Conservation (phyloP, 2,329 filamentous ascomycete species). For the Bimuria novae-zelandiae region DNA sequence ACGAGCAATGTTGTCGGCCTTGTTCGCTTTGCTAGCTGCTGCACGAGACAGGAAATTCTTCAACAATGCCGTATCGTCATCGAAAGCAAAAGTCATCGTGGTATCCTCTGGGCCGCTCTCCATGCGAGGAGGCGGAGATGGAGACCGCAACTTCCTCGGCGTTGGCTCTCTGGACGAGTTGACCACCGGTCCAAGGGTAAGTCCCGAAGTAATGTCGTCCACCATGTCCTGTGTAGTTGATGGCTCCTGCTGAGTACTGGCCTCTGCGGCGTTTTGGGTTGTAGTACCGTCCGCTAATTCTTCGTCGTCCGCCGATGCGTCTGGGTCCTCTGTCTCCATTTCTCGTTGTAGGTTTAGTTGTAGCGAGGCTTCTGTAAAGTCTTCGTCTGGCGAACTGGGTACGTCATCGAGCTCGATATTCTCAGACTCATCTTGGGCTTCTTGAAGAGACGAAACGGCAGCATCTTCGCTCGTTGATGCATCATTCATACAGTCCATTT, state of each 20-base stretch:
- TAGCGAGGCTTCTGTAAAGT: slow-evolving; percentile 38
- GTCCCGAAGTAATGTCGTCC: slow-evolving; percentile 38
- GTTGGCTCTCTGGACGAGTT: slow-evolving; percentile 17
- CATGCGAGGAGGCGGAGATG: slow-evolving; percentile 31
- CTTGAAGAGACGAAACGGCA: not conserved
- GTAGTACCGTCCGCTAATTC: not conserved
- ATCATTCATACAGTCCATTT: not conserved
- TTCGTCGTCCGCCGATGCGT: not conserved
- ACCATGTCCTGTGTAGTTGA: not conserved
- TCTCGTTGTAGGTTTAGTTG: slow-evolving; percentile 35
- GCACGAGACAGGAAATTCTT: slow-evolving; percentile 56
- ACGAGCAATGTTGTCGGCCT: slow-evolving; percentile 39
- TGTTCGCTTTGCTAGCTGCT: slow-evolving; percentile 52
- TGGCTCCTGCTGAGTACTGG: not conserved
- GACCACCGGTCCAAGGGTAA: slow-evolving; percentile 31
- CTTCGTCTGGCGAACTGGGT: slow-evolving; percentile 19
- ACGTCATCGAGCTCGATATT: not conserved
- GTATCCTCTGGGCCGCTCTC: slow-evolving; percentile 32
- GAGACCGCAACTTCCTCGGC: slow-evolving; percentile 32
- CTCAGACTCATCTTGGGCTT: not conserved
- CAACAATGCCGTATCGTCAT: slow-evolving; percentile 55
- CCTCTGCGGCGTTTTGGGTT: not conserved
- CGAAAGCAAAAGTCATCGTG: slow-evolving; percentile 42
- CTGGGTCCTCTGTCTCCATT: slow-evolving; percentile 13
- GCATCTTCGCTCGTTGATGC: not conserved